phyloP scores from a whole-genome alignment of 2,329 filamentous ascomycete species.

The Aspergillus thermomutatus region DNA sequence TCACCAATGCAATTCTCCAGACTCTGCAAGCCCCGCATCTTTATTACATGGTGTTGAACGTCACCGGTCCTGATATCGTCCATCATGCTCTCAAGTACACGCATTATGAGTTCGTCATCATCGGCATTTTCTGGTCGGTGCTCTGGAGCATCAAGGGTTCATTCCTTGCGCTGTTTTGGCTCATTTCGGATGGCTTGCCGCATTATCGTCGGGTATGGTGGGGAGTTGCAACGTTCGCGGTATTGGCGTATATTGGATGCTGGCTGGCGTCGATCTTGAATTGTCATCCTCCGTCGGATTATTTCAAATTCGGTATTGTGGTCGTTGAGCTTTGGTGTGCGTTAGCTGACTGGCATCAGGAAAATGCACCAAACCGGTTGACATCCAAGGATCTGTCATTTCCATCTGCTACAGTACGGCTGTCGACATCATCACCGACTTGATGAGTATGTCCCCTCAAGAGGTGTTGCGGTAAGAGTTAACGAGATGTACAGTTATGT shows the following conservation, averaged over 20 bases:
- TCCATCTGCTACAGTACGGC: constrained; percentile 19
- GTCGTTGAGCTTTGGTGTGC: neutral
- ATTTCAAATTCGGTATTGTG: constrained; percentile 14
- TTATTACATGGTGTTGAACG: constrained; percentile 15
- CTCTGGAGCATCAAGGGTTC: constrained; percentile 20
- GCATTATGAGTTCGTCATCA: constrained; percentile 17
- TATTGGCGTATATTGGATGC: constrained; percentile 14
- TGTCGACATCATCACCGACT: constrained; percentile 21
- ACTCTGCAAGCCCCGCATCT: constrained; percentile 18
- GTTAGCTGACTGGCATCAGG: constrained; percentile 4
- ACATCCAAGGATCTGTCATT: constrained; percentile 13
- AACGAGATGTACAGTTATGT: constrained; percentile 23
- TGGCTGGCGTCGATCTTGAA: constrained; percentile 16
- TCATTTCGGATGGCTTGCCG: constrained; percentile 13
- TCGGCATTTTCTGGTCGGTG: constrained; percentile 20
- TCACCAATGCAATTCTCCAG: constrained; percentile 17
- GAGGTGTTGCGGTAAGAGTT: neutral
- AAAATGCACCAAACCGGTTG: constrained; percentile 13
- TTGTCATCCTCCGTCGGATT: constrained; percentile 17
- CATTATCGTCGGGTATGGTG: constrained; percentile 15
- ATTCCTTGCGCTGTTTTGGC: constrained; percentile 20
- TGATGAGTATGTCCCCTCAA: constrained; percentile 18
- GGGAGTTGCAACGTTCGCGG: constrained; percentile 7
- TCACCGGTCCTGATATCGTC: constrained; percentile 7
- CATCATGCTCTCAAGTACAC: constrained; percentile 13